Evolutionary conservation across 306 rosid genomes (phyloP), one percentile per base, ranked within the genome.

Genomic region (Rosa persica): DNA sequence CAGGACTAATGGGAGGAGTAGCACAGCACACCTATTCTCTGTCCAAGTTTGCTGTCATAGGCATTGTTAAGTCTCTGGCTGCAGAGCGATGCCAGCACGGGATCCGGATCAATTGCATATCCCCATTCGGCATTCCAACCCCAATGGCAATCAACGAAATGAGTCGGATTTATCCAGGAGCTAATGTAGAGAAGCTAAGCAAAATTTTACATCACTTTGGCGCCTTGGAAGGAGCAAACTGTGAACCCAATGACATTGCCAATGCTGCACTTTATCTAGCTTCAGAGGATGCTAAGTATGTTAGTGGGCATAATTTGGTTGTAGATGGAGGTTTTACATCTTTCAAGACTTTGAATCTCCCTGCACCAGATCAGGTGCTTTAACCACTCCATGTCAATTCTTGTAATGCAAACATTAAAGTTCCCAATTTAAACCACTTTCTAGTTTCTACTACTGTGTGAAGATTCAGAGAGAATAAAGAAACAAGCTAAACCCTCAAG

Each of bases 271-370:
- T 94, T 49, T 94, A 71, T 83, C 92, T 92, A 81, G 98, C 83
- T 15, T 88, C 97, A 12, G 90, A 89, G 78, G 85, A 94, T 67
- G 93, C 96, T 44, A 92, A 86, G 77, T 94, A 90, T 76, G 87
- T 92, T 47, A 92, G 77, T 76, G 0, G 98, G 94, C 98, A 88
- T 72, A 90, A 89, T 81, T 78, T 94, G 82, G 91, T 94, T 76
- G 91, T 92, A 38, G 97, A 94, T 85, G 98, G 98, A 25, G 96
- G 92, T 67, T 90, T 92, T 79, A 89, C 97, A 23, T 89, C 90
- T 81, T 89, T 94, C 85, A 94, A 92, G 87, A 87, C 22, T 46
- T 70, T 90, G 36, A 64, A 42, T 15, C 70, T 90, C 74, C 86
- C 91, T 67, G 74, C 84, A 51, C 90, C 86, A 48, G 84, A 90